phyloP scores from a whole-genome alignment of 2,329 filamentous ascomycete genomes.

The Colletotrichum tanaceti region DNA sequence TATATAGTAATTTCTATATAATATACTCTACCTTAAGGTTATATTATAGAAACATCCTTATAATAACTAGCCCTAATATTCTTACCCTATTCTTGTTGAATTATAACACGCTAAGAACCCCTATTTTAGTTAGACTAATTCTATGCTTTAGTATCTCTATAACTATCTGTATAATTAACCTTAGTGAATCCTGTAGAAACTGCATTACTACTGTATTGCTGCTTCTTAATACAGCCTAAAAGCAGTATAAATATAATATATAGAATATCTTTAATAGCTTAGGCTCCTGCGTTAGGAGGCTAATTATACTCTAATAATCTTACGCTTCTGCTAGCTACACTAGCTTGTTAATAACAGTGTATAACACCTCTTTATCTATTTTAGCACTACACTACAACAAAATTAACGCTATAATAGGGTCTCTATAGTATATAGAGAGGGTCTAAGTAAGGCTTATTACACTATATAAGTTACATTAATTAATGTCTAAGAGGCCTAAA shows the following conservation, averaged over 20 bases:
- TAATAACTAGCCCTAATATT: no score
- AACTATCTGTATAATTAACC: no score
- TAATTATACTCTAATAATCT: neutral
- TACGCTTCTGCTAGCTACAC: neutral
- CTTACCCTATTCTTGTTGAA: no score
- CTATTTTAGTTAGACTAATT: no score
- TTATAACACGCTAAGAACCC: no score
- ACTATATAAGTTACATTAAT: neutral
- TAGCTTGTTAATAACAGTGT: neutral
- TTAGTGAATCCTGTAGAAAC: no score
- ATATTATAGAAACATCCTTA: no score
- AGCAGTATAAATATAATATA: slow-evolving; percentile 4
- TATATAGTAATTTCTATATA: no score
- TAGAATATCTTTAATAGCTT: slow-evolving; percentile 18
- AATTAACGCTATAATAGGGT: neutral
- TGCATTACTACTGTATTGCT: no score
- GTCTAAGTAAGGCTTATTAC: neutral
- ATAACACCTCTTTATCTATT: neutral
- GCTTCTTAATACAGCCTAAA: neutral
- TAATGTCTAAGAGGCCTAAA: neutral
- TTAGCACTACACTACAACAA: neutral
- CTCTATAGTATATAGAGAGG: neutral
- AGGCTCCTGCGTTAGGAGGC: neutral
- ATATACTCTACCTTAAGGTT: no score
- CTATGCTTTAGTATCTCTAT: no score